Conservation (phyloP, 2,329 filamentous ascomycete species). For the Nemania serpens region DNA sequence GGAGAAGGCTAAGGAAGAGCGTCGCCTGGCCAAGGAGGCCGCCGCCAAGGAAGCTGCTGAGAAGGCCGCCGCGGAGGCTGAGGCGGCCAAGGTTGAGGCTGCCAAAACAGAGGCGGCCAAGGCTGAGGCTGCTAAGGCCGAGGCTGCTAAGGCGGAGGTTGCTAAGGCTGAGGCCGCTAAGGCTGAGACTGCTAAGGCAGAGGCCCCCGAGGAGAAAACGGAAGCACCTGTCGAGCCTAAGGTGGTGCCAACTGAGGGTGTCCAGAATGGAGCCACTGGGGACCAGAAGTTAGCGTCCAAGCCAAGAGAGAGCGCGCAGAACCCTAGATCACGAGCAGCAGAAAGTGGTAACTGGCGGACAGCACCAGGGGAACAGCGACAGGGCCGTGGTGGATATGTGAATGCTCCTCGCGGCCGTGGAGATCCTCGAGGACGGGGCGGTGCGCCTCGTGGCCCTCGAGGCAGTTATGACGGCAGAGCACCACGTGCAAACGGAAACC, state of each 20-base stretch:
- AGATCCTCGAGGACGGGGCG: slow-evolving; percentile 49
- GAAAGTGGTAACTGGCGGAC: slow-evolving; percentile 67
- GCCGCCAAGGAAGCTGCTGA: slow-evolving; percentile 39
- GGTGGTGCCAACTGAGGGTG: slow-evolving; percentile 14
- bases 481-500: slow-evolving; percentile 54
- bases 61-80: slow-evolving; percentile 60
- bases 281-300: slow-evolving; percentile 55
- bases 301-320: slow-evolving; percentile 50
- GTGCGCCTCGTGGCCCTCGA: slow-evolving; percentile 49
- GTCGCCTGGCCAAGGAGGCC: slow-evolving; percentile 67
- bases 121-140: slow-evolving; percentile 28
- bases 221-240: slow-evolving; percentile 39
- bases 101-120: slow-evolving; percentile 25
- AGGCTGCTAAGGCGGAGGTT: slow-evolving; percentile 42
- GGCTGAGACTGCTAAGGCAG: no score
- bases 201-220: slow-evolving; percentile 42
- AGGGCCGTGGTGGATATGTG: slow-evolving; percentile 41
- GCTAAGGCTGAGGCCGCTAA: slow-evolving; percentile 32
- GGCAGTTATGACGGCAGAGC: slow-evolving; percentile 53
- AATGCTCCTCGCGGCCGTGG: slow-evolving; percentile 41
- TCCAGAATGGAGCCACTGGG: slow-evolving; percentile 43
- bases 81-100: slow-evolving; percentile 50
- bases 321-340: slow-evolving; percentile 58
- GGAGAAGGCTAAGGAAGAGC: slow-evolving; percentile 81
- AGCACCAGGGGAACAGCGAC: slow-evolving; percentile 52